These are phyloP conservation scores for Colletotrichum navitas DNA, from an alignment of 2,329 filamentous ascomycete genomes.

Conservation along the genomic window DNA sequence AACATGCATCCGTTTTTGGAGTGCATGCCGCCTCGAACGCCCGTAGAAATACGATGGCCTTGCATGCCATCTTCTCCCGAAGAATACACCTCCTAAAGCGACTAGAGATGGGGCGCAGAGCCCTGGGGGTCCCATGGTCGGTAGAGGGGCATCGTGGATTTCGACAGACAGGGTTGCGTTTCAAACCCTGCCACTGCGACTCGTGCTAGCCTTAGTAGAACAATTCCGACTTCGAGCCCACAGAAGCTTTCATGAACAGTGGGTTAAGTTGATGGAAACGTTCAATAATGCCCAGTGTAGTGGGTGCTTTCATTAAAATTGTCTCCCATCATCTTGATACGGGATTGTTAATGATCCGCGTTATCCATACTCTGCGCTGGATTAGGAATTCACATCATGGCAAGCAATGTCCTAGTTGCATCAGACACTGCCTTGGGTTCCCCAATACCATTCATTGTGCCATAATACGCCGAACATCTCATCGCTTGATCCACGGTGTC, in stretches of 20 bases:
- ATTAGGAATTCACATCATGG: background rate
- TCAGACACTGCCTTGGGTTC: background rate
- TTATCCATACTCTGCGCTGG: background rate
- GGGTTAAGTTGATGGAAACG: background rate
- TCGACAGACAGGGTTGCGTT: conserved; percentile 11
- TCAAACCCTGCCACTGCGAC: conserved; percentile 13
- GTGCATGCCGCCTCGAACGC: background rate
- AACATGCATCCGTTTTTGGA: background rate
- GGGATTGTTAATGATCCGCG: background rate
- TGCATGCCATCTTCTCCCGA: background rate
- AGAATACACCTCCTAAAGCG: background rate
- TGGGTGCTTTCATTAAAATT: background rate
- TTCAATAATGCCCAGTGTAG: background rate
- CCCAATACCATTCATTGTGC: background rate
- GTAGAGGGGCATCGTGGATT: conserved; percentile 16
- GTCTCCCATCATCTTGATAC: background rate
- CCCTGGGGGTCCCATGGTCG: background rate
- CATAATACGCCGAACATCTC: background rate
- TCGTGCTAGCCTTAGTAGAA: conserved; percentile 1
- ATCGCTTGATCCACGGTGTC: conserved; percentile 9
- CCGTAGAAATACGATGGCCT: background rate
- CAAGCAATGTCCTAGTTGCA: background rate
- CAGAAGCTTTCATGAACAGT: background rate
- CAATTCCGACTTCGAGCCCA: background rate
- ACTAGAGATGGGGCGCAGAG: background rate